Evolutionary conservation across 352 stramenopile genomes (phyloP), one percentile per base, ranked within the genome.

Genomic region (Globisporangium ultimum): DNA sequence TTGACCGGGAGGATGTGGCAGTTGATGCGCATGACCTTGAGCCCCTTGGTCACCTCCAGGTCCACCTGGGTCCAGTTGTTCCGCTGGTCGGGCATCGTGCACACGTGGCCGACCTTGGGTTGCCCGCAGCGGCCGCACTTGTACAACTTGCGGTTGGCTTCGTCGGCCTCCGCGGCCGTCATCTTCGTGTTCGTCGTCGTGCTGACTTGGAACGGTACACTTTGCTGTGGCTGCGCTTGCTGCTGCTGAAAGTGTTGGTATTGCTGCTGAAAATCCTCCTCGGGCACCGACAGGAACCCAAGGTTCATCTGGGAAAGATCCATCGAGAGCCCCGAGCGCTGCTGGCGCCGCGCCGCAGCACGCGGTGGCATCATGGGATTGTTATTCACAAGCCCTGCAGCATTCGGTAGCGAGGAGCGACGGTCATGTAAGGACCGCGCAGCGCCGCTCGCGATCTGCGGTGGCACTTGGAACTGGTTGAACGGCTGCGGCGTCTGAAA

Each of bases 1-100:
- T 89, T 88, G 36, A 87, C 79, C 3, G 76, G 66, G 63, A 91
- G 64, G 46, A 89, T 85, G 62, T 87, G 77, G 68, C 77, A 88
- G 64, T 87, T 91, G 28, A 82, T 71, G 41, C 79, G 82, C 70
- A 82, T 76, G 48, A 88, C 60, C 61, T 89, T 91, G 50, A 85
- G 66, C 13, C 81, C 81, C 67, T 89, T 89, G 42, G 79, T 91
- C 48, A 91, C 82, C 43, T 89, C 78, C 21, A 89, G 51, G 55
- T 91, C 79, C 58, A 79, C 78, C 51, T 93, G 84, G 43, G 81
- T 84, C 81, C 84, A 91, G 68, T 93, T 93, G 68, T 93, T 93
- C 55, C 84, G 81, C 55, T 90, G 71, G 51, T 93, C 84, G 15
- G 84, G 84, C 78, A 93, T 90, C 10, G 84, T 91, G 63, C 85